Evolutionary conservation across 441 rosid genomes (phyloP), one percentile per base, ranked within the genome.

Genomic region (Aquilaria agallochum): DNA sequence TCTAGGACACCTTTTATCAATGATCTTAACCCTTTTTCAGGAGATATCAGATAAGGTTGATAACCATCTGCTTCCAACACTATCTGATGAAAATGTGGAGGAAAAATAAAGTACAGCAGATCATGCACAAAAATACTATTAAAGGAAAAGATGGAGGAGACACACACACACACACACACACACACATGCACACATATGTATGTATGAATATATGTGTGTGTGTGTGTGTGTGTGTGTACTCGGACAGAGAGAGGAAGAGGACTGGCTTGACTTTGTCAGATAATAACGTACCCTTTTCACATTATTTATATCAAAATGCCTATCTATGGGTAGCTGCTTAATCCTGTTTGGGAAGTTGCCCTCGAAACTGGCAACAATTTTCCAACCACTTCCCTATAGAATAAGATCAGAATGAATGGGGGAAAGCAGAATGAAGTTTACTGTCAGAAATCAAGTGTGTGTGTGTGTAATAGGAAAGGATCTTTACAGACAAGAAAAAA

Each of bases 1-100:
- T 94, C 98, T 9, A 94, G 82, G 44, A 94, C 98, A 64, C 83
- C 79, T 82, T 94, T 94, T 72, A 94, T 94, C 66, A 94, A 74
- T 63, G 98, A 93, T 67, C 98, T 83, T 69, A 93, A 74, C 63
- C 98, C 98, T 76, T 94, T 94, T 82, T 94, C 98, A 11, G 98
- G 98, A 53, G 98, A 93, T 77, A 93, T 90, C 44, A 93, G 95
- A 79, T 93, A 93, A 11, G 98, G 98, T 75, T 93, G 98, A 80
- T 93, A 93, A 67, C 98, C 98, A 83, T 93, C 97, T 46, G 97
- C 96, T 74, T 93, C 97, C 63, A 93, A 73, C 58, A 93, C 97
- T 75, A 90, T 81, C 98, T 90, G 82, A 71, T 66, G 31, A 20
- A 72, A 74, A 69, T 51, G 44, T 55, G 57, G 33, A 59, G 57